Evolutionary conservation across 345 rosid genomes (phyloP).

Genomic region (Microthlaspi erraticum): DNA sequence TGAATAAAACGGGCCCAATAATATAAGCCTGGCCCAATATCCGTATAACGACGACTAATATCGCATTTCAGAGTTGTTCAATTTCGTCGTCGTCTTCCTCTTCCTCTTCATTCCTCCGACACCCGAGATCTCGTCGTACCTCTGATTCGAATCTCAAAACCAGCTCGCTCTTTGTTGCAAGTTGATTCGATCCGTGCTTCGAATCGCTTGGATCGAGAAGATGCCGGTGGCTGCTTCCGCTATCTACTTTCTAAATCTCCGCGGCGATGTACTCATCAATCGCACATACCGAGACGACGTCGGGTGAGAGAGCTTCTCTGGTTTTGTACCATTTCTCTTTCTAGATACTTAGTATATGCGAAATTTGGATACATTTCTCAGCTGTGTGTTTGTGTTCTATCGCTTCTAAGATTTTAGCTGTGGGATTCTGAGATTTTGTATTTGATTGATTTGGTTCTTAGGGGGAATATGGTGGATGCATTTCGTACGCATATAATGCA

Average conservation of each 20-base stretch:
- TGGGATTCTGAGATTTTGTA: background rate
- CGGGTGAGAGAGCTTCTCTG: conserved; percentile 57
- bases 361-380: background rate
- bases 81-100: conserved; percentile 35
- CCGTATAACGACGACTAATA: background rate
- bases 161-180: background rate
- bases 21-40: conserved; percentile 17
- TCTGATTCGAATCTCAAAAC: background rate
- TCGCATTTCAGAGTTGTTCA: conserved; percentile 15
- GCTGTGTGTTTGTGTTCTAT: conserved; percentile 8
- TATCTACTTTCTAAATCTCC: conserved; percentile 94
- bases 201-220: conserved; percentile 53
- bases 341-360: background rate
- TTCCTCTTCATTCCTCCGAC: conserved; percentile 23
- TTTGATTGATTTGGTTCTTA: conserved; percentile 19
- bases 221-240: conserved; percentile 99
- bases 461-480: conserved; percentile 99
- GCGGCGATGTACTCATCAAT: conserved; percentile 98
- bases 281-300: conserved; percentile 98
- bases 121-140: conserved; percentile 36
- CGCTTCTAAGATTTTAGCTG: conserved; percentile 20
- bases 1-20: conserved; percentile 1
- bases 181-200: conserved; percentile 1
- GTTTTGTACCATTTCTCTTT: background rate
- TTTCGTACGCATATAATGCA: conserved; percentile 98